Base-by-base conservation (phyloP, 768 basidiomycete genomes). In the Suillus decipiens region DNA sequence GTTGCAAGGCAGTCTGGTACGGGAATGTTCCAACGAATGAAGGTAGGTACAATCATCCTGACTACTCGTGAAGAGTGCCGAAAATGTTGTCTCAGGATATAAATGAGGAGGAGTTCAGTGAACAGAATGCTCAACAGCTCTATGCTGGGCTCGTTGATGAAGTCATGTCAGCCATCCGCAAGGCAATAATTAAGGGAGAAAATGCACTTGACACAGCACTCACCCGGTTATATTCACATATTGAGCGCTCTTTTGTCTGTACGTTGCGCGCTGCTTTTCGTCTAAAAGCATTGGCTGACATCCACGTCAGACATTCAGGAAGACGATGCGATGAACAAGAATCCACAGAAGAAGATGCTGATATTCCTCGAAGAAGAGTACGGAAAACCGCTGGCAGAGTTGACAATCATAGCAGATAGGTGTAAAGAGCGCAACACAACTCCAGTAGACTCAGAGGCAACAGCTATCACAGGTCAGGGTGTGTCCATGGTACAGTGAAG, bases 11-110 rank as follows among this genome's bases (percentile, higher is more conserved):
- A 59, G 17, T 22, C 2, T 22, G 59, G 59, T 7, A 9, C 17
- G 9, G 59, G 59, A 33, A 59, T 59, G 59, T 33, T 50, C n/a
- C 59, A 12, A 10, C 59, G 59, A 33, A 59, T 59, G 59, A 59
- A 59, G 59, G 59, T 59, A 2, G 17, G 59, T 6, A 10, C 17
- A 11, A n/a, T 31, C 28, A 24, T 19, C 17, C 28, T 34, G 17
- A 47, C 59, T 47, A 48, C 3, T 47, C 11, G 24, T 7, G 3
- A 31, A 19, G 17, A n/a, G 2, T 22, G 24, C 14, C 5, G 2
- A 31, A 19, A 28, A 5, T 19, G 12, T 31, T 8, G 45, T 45
- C 15, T 43, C 15, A 59, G 59, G 24, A 59, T 7, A 28, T 50
- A 12, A 59, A 59, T n/a, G 12, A 41, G 24, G 3, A 17, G 59